phyloP scores from a whole-genome alignment of 495 filamentous ascomycete genomes.

The Penicillium malachiteum region DNA sequence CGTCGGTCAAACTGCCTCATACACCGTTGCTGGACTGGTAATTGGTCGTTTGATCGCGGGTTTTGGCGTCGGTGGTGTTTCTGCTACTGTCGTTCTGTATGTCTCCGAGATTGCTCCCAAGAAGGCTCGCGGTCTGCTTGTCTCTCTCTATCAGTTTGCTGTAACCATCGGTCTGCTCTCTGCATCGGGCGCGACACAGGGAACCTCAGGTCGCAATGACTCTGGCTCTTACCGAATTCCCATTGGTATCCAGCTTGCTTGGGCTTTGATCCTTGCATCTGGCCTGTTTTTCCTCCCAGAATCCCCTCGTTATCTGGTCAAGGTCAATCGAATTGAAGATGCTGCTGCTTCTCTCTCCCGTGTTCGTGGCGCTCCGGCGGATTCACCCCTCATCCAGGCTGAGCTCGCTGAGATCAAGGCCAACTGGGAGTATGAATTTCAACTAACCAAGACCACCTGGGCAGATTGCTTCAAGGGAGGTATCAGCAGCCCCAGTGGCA shows the following conservation, averaged over 20 bases:
- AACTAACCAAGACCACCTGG: constrained; percentile 53
- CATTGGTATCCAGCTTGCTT: constrained; percentile 63
- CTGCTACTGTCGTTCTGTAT: constrained; percentile 69
- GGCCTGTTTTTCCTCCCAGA: constrained; percentile 78
- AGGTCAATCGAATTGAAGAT: constrained; percentile 40
- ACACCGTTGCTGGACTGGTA: constrained; percentile 51
- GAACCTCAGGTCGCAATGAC: constrained; percentile 53
- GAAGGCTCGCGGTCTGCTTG: constrained; percentile 63
- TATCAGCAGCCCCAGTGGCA: constrained; percentile 40
- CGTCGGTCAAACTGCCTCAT: constrained; percentile 56
- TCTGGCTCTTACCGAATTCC: constrained; percentile 68
- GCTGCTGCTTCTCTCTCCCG: constrained; percentile 36
- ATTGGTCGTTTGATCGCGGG: constrained; percentile 69
- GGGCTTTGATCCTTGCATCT: constrained; percentile 59
- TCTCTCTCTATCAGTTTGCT: constrained; percentile 66
- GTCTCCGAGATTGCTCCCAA: constrained; percentile 62
- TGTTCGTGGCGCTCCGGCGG: constrained; percentile 41
- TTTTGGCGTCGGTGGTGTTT: constrained; percentile 70
- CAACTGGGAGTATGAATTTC: constrained; percentile 63
- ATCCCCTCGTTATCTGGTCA: constrained; percentile 62
- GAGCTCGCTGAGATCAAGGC: constrained; percentile 74
- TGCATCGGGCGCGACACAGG: constrained; percentile 68
- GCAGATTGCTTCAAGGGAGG: constrained; percentile 61
- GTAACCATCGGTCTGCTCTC: constrained; percentile 72
- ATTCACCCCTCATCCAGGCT: constrained; percentile 60